Conservation (phyloP, 2,329 filamentous ascomycete genomes). For the Botrytis deweyae region DNA sequence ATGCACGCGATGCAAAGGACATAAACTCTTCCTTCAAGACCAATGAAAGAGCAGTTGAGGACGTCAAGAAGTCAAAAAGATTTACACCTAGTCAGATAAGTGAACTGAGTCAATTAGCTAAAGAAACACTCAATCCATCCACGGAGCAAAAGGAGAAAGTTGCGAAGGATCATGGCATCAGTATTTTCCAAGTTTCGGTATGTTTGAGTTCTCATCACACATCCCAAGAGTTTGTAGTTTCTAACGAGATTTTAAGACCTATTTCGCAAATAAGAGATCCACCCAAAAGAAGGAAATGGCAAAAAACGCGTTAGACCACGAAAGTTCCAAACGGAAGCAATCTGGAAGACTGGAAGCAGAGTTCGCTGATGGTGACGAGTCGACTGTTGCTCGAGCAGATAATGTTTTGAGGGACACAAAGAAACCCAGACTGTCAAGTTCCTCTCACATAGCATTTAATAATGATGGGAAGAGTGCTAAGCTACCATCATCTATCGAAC, state of each 20-base stretch:
- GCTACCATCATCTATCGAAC: accelerated
- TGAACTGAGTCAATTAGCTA: background rate
- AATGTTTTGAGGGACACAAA: background rate
- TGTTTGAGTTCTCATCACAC: background rate
- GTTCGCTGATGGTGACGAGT: background rate
- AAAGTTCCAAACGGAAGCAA: background rate
- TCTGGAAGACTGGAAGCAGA: no score
- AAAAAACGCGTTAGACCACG: background rate
- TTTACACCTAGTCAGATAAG: background rate
- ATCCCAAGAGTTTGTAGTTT: background rate
- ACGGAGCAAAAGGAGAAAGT: background rate
- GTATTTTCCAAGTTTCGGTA: background rate
- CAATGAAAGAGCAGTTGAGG: no score
- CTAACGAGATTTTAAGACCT: background rate
- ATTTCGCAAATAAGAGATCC: background rate
- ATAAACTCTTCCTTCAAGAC: no score
- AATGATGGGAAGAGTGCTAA: background rate
- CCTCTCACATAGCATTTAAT: background rate
- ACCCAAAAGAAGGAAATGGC: background rate
- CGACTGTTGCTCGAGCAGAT: background rate
- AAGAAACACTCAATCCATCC: background rate
- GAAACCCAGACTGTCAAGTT: background rate
- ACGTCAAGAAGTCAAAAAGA: no score
- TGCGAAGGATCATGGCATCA: background rate
- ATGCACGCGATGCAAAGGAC: background rate